Evolutionary conservation across 352 stramenopile species (phyloP).

Genomic region (Globisporangium irregulare): DNA sequence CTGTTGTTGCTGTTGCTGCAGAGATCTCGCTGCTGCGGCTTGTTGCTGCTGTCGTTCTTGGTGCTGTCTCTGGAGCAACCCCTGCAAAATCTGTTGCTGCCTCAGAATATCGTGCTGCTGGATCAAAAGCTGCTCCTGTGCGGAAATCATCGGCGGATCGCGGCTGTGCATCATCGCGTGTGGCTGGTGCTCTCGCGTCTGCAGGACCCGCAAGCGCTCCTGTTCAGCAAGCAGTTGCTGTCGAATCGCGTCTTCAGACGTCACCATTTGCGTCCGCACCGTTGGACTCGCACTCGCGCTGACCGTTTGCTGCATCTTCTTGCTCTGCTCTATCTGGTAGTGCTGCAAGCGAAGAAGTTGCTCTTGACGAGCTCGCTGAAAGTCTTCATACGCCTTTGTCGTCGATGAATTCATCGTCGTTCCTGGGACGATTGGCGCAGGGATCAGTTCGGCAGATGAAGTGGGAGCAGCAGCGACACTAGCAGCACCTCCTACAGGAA

Average conservation of each 20-base stretch:
- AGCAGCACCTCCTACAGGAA: constrained; percentile 25
- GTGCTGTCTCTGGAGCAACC: constrained; percentile 38
- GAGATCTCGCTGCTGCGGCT: constrained; percentile 7
- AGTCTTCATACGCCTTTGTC: constrained; percentile 26
- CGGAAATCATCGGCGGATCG: constrained; percentile 18
- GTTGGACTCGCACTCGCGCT: constrained; percentile 5
- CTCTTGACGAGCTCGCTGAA: constrained; percentile 45
- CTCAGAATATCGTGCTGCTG: constrained; percentile 50
- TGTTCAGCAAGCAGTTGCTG: constrained; percentile 47
- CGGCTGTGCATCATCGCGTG: constrained; percentile 2
- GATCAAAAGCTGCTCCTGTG: constrained; percentile 31
- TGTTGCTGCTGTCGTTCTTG: constrained; percentile 17
- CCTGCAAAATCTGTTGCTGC: constrained; percentile 43
- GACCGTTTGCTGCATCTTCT: constrained; percentile 21
- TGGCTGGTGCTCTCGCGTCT: constrained; percentile 33
- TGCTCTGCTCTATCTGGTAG: constrained; percentile 32
- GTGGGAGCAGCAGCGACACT: constrained; percentile 15
- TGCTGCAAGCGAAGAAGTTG: constrained; percentile 57
- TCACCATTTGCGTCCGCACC: constrained; percentile 8
- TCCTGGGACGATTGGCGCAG: constrained; percentile 2
- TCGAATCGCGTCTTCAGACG: constrained; percentile 35
- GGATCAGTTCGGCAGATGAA: constrained; percentile 6
- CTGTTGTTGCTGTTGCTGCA: constrained; percentile 5
- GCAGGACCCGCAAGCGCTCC: constrained; percentile 35
- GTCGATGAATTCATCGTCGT: background rate